A percentile compares a stretch with the other conserved stretches of the same genome.
These are phyloP conservation scores for Tuber aestivum DNA, from an alignment of 495 filamentous ascomycete species.

Conservation along the genomic window DNA sequence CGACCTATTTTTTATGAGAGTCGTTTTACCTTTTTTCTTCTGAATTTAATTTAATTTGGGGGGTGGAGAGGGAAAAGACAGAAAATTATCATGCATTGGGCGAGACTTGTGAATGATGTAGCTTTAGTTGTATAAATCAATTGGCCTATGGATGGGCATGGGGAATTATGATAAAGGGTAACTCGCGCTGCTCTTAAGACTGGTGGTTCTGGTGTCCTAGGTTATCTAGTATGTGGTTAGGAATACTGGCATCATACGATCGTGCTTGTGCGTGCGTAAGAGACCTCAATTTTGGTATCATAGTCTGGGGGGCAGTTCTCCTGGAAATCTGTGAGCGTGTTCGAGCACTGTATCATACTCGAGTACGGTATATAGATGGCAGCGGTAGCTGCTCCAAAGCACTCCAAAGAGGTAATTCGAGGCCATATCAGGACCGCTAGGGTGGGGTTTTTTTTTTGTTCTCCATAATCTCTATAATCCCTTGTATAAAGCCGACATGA, in stretches of 20 bases:
- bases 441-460: too few species aligned
- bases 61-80: neutral
- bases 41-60: too few species aligned
- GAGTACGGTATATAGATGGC: too few species aligned
- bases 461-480: too few species aligned
- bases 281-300: too few species aligned
- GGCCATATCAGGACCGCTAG: too few species aligned
- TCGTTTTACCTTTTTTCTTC: neutral
- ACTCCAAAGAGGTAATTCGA: too few species aligned
- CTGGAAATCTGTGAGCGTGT: too few species aligned
- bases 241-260: neutral
- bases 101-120: constrained; percentile 1
- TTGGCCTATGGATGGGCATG: neutral
- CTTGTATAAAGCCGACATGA: too few species aligned
- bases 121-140: constrained; percentile 1
- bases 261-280: too few species aligned
- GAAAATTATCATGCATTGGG: neutral
- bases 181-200: neutral
- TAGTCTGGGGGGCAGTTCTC: neutral
- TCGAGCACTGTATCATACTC: too few species aligned
- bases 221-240: neutral
- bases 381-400: too few species aligned
- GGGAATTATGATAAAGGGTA: neutral
- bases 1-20: neutral
- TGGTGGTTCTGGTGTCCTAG: neutral